Evolutionary conservation across 2,329 filamentous ascomycete genomes (phyloP).

Genomic region (Colletotrichum lentis): DNA sequence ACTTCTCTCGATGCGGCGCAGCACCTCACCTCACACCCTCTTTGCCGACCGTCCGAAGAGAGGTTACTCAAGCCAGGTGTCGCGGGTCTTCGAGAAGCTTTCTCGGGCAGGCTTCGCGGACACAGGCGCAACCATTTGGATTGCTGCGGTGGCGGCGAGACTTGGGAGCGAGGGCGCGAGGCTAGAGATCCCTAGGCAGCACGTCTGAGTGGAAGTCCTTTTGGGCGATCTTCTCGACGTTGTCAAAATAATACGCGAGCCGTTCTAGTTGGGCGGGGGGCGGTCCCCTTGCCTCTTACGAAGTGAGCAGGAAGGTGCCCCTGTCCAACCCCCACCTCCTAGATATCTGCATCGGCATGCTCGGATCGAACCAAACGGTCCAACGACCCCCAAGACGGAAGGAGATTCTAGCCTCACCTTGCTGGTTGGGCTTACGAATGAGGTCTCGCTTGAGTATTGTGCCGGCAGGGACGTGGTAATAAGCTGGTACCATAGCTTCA

Average conservation of each 20-base stretch:
- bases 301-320: conserved; percentile 6
- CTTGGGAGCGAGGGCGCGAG: not conserved
- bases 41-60: conserved; percentile 17
- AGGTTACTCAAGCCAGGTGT: not conserved
- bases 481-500: conserved; percentile 35
- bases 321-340: not conserved
- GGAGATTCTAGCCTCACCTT: not conserved
- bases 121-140: not conserved
- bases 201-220: too few relatives aligned
- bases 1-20: conserved; percentile 7
- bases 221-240: not conserved
- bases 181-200: not conserved
- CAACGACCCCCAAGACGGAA: not conserved
- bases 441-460: not conserved
- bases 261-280: not conserved
- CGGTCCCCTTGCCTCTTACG: not conserved
- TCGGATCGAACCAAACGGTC: conserved; percentile 11
- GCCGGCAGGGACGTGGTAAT: conserved; percentile 14
- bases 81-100: conserved; percentile 17
- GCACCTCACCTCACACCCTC: not conserved
- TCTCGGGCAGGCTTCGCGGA: not conserved
- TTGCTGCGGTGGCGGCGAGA: conserved; percentile 1
- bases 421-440: not conserved
- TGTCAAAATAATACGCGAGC: conserved; percentile 2
- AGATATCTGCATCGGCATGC: conserved; percentile 8